Base-by-base conservation (phyloP, 1,284 basidiomycete genomes). In the Microbotryum saponariae region DNA sequence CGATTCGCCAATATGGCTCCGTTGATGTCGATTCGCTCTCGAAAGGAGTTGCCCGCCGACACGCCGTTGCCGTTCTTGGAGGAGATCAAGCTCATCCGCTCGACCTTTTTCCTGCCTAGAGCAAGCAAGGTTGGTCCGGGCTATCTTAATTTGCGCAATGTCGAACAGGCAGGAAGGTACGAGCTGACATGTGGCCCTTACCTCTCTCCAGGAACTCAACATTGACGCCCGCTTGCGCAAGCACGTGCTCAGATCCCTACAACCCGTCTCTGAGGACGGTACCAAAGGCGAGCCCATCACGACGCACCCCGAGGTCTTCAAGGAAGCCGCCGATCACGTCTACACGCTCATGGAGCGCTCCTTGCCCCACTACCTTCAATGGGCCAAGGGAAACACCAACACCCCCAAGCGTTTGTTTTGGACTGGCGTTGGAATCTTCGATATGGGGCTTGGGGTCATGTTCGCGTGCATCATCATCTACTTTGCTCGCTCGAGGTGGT, bases 281-380 rank as follows among this genome's bases (percentile, higher is more conserved):
- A 51, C 23, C 20, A 56, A 51, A 46, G 42, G 50, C 4, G 51
- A 53, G 29, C 61, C 61, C 9, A 23, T 49, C 1, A 58, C 61
- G 21, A 62, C 61, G 0, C 61, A 62, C 56, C 61, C 61, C 14
- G 56, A 62, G 37, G 51, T 62, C 10, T 62, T 62, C 56, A 62
- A 58, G 56, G 61, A 62, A 37, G 61, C 44, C 2, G 61, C 61
- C 3, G 56, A 54, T n/a, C 61, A 62, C 48, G 51, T 46, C 9
- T 62, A 51, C 27, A 48, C n/a, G 46, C 25, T 62, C 8, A 62
- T 62, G 61, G 61, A 62, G 44, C 61, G 56, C 10, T 58, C 55
- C 23, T 23, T 62, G 33, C 61, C 61, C 5, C 61, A 58, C 48
- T 62, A 62, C 51, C 29, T 62, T 21, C 51, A 54, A 25, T 62